Percentiles rank a stretch among this genome's conserved stretches.
phyloP scores from a whole-genome alignment of 257 asterid species.

The Lycium barbarum region DNA sequence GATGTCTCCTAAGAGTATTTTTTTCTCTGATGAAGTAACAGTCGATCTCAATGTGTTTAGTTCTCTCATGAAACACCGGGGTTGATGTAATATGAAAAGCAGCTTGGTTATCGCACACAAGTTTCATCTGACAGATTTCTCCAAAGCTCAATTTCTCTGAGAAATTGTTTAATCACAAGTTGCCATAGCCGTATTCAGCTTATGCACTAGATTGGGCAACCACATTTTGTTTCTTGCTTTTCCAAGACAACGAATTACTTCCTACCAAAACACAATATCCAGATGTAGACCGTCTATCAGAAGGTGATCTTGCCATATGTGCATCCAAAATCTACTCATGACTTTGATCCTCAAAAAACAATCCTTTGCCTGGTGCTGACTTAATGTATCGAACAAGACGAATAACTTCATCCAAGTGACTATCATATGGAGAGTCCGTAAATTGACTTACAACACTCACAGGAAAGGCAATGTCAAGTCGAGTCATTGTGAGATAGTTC shows the following conservation, averaged over 20 bases:
- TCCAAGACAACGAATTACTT: not conserved
- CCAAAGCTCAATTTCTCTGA: too few species aligned
- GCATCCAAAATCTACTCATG: too few species aligned
- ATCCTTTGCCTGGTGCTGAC: not conserved
- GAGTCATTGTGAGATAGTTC: not conserved
- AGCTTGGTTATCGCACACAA: too few species aligned
- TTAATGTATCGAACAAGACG: not conserved
- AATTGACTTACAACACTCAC: not conserved
- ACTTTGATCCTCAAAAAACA: not conserved
- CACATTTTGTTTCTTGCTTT: not conserved
- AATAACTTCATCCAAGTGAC: not conserved
- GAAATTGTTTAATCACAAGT: too few species aligned
- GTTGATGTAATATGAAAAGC: too few species aligned
- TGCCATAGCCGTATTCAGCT: not conserved
- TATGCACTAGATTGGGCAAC: not conserved
- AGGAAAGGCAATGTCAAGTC: not conserved
- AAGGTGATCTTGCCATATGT: too few species aligned
- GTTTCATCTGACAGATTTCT: too few species aligned
- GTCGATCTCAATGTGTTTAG: too few species aligned
- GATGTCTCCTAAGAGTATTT: too few species aligned
- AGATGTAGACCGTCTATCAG: not conserved
- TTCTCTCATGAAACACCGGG: too few species aligned
- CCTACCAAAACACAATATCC: not conserved
- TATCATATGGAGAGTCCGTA: not conserved
- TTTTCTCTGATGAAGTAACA: too few species aligned